Evolutionary conservation across 345 rosid genomes (phyloP).

Genomic region (Rhodamnia argentea): DNA sequence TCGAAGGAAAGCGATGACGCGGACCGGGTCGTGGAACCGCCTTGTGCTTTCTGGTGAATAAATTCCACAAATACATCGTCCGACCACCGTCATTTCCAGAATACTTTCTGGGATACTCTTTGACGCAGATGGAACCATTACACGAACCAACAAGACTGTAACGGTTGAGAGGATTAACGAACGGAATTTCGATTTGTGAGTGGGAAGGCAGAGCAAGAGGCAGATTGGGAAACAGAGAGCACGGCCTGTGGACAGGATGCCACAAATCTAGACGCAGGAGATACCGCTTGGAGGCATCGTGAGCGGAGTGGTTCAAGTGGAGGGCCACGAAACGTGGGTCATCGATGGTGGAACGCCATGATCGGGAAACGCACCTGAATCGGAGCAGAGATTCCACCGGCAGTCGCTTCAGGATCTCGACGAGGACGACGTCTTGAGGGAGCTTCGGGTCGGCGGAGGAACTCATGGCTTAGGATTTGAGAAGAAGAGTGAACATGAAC

Average conservation of each 20-base stretch:
- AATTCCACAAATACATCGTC: neutral
- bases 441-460: neutral
- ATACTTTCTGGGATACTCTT: neutral
- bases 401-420: neutral
- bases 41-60: neutral
- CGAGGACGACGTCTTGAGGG: neutral
- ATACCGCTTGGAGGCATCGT: neutral
- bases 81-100: neutral
- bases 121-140: neutral
- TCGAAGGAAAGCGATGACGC: too few species aligned
- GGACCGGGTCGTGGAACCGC: neutral
- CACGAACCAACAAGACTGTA: neutral
- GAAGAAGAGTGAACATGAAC: too few species aligned
- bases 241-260: neutral
- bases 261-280: neutral
- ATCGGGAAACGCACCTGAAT: neutral
- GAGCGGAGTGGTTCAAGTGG: neutral
- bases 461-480: too few species aligned
- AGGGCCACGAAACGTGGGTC: neutral
- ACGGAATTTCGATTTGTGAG: neutral
- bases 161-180: neutral
- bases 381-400: neutral
- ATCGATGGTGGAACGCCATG: neutral
- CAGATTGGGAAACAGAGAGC: neutral
- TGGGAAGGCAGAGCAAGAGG: neutral